Base-by-base conservation (phyloP, 805 yeast species). In the Candida peoriensis region DNA sequence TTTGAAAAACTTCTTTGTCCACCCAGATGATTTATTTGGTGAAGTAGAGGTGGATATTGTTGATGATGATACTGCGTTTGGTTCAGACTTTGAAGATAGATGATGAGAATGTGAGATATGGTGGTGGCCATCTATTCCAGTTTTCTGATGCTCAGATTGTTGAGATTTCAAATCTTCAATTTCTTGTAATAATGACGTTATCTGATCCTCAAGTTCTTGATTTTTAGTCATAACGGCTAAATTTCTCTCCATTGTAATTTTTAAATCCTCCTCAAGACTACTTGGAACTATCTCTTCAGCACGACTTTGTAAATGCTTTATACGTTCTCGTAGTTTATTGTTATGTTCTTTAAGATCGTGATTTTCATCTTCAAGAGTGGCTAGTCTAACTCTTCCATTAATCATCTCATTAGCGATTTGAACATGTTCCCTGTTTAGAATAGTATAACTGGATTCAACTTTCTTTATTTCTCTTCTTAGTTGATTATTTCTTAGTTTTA, bases 361-460 rank as follows among this genome's bases (percentile, higher is more conserved):
- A 41, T 85, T 84, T 39, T 86, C 95, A 47, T 85, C 90, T 32
- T 72, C 66, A 18, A 90, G 57, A 22, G 81, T 80, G 3, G 94
- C 96, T 18, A 83, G 66, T 35, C 68, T 72, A 26, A 89, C 74
- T 50, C 93, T 79, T 25, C 84, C 81, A 43, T 76, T 76, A 22
- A 90, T 87, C 78, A 93, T 76, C 45, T 79, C 86, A 59, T 89
- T 90, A 4, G 95, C 95, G 24, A 88, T 75, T 36, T 76, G 82
- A 20, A 88, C 75, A 57, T 93, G 97, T 51, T 89, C 96, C 41
- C 75, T 68, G 53, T 85, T 87, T 39, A 90, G 63, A 2, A 75
- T 63, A 4, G 81, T 74, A 50, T 79, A 78, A 16, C 80, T 73
- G 13, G 77, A 67, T 57, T 87, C 95, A 24, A 88, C 66, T 39